phyloP scores from a whole-genome alignment of 805 yeast genomes.

The Torulaspora microellipsoides region DNA sequence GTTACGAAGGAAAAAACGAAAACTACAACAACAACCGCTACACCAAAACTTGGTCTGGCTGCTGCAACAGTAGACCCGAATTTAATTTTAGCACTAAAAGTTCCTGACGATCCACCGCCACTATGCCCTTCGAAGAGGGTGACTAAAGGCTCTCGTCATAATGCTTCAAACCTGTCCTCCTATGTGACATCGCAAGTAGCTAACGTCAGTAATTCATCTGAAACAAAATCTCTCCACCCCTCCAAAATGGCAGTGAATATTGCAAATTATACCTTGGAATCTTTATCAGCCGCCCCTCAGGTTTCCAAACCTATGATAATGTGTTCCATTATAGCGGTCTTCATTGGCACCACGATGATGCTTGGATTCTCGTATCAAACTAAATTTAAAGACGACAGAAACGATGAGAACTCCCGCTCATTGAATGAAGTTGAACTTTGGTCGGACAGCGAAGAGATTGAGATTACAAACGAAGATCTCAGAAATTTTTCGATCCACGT shows the following conservation, averaged over 20 bases:
- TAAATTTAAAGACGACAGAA: background rate
- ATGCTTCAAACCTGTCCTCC: slow-evolving; percentile 1
- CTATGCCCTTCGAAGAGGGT: slow-evolving; percentile 5
- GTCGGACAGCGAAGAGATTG: slow-evolving; percentile 8
- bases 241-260: background rate
- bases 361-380: slow-evolving; percentile 9
- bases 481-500: slow-evolving; percentile 6
- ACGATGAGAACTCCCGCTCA: slow-evolving; percentile 1
- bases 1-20: slow-evolving; percentile 14
- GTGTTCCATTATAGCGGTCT: slow-evolving; percentile 4
- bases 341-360: slow-evolving; percentile 7
- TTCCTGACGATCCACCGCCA: slow-evolving; percentile 8
- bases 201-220: background rate
- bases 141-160: background rate
- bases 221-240: background rate
- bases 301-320: slow-evolving; percentile 4
- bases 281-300: slow-evolving; percentile 14
- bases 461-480: slow-evolving; percentile 8
- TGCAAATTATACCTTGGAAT: background rate
- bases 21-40: slow-evolving; percentile 9
- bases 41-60: slow-evolving; percentile 1
- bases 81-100: slow-evolving; percentile 1
- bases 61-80: background rate
- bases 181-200: background rate
- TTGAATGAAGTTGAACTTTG: slow-evolving; percentile 6